These are phyloP conservation scores for Leucogyrophana mollusca DNA, from an alignment of 768 basidiomycete species.

Conservation along the genomic window DNA sequence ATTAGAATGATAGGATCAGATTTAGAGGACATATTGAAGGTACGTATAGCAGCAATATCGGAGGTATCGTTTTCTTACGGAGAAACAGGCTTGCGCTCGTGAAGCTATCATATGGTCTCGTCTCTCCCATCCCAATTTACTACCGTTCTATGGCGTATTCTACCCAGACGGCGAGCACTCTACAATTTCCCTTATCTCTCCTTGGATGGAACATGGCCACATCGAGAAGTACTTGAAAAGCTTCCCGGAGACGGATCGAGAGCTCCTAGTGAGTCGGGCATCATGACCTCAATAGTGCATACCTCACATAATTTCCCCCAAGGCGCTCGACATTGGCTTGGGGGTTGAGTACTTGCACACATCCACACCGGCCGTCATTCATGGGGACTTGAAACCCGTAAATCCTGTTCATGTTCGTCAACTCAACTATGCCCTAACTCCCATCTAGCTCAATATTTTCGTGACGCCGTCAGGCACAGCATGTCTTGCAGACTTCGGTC, in stretches of 20 bases:
- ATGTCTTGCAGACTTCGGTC: conserved; percentile 33
- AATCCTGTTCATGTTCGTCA: background rate
- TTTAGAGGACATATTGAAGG: conserved; percentile 18
- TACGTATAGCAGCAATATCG: conserved; percentile 7
- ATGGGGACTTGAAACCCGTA: conserved; percentile 45
- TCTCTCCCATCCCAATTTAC: conserved; percentile 37
- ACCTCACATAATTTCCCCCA: too few species aligned
- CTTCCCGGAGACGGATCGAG: conserved; percentile 23
- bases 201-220: conserved; percentile 29
- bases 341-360: conserved; percentile 40
- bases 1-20: conserved; percentile 18
- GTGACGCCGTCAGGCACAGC: conserved; percentile 21
- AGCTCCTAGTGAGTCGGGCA: conserved; percentile 32
- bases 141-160: conserved; percentile 34
- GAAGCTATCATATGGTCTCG: conserved; percentile 39
- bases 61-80: conserved; percentile 2
- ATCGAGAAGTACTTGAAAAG: conserved; percentile 26
- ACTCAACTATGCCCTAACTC: background rate
- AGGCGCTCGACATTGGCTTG: conserved; percentile 36
- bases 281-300: background rate
- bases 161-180: conserved; percentile 13
- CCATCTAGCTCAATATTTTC: conserved; percentile 25
- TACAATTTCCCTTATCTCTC: conserved; percentile 20
- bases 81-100: conserved; percentile 7
- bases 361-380: conserved; percentile 34